Conservation (phyloP, 176 grass and related monocot species). For the Rhynchospora breviuscula region DNA sequence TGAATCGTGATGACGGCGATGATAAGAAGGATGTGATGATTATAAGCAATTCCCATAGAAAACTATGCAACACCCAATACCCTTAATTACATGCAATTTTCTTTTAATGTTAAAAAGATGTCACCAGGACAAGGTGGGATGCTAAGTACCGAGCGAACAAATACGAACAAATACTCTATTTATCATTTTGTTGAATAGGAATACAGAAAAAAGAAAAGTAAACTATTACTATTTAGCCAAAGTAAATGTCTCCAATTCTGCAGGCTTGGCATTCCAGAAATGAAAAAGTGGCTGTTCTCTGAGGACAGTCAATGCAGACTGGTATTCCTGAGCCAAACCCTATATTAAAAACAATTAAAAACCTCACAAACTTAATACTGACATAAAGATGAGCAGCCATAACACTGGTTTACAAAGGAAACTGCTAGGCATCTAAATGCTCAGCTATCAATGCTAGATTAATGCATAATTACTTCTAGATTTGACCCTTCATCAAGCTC, state of each 20-base stretch:
- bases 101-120: background rate
- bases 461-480: background rate
- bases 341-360: constrained; percentile 23
- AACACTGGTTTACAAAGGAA: background rate
- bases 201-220: background rate
- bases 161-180: background rate
- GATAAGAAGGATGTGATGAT: too few species aligned
- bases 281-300: constrained; percentile 41
- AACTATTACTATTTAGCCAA: constrained; percentile 1
- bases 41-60: background rate
- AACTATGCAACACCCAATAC: background rate
- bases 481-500: too few species aligned
- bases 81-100: background rate
- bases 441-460: background rate
- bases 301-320: constrained; percentile 40
- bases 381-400: background rate
- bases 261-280: constrained; percentile 47
- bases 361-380: background rate
- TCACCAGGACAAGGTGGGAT: background rate
- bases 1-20: too few species aligned
- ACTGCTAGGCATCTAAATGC: background rate
- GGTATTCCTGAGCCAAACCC: constrained; percentile 54
- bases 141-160: background rate
- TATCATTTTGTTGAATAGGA: constrained; percentile 7
- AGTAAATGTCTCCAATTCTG: constrained; percentile 35